Evolutionary conservation across 305 asterid species (phyloP), one percentile per base, ranked within the genome.

Genomic region (Fraxinus nigra): DNA sequence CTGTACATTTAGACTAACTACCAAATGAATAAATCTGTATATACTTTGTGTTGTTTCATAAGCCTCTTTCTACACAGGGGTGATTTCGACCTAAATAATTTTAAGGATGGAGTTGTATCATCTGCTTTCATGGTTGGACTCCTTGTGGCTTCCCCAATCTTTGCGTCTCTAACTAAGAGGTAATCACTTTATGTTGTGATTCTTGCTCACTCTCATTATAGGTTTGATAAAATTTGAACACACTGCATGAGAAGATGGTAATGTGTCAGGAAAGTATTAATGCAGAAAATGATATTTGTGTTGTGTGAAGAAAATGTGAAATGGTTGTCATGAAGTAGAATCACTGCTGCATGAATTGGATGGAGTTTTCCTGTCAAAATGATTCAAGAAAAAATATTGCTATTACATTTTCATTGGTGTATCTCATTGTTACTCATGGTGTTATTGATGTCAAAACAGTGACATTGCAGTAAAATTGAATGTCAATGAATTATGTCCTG

Each of bases 91-190:
- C 86, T 96, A 90, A 90, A 32, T 85, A 94, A 96, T 88, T 96
- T 96, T 86, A 89, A 96, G 90, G 99, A 96, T 92, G 98, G 99
- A 32, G 92, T 92, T 87, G 80, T 96, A 81, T 93, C 99, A 32
- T 96, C 99, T 83, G 98, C 98, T 77, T 96, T 96, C 92, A 96
- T 96, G 99, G 99, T 96, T 85, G 99, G 99, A 65, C 98, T 96
- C 85, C 97, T 96, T 77, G 91, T 94, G 84, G 98, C 99, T 84
- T 94, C 98, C 85, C 99, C 99, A 40, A 90, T 93, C 78, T 96
- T 96, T 86, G 99, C 99, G 78, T 87, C 97, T 84, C 80, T 91
- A 26, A 93, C 99, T 86, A 93, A 90, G 82, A 90, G 95, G 99
- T 96, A 89, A 81, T 84, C 73, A 65, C 32, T 79, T 70, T 4